Conservation (phyloP, 495 filamentous ascomycete genomes). For the Schizothecium vesticola region DNA sequence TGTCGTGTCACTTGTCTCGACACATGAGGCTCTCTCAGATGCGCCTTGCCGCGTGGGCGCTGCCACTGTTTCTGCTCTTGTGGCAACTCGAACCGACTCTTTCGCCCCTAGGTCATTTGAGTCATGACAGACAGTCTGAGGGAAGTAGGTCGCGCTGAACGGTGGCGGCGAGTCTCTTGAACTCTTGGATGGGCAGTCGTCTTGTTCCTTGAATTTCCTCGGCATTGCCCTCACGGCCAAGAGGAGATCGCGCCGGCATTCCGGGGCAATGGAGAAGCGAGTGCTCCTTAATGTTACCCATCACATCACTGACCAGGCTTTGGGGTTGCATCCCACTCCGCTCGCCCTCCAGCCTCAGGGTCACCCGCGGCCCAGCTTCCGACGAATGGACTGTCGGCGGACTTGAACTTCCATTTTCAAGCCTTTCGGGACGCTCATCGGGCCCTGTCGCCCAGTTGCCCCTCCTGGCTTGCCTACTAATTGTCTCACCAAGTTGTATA, state of each 20-base stretch:
- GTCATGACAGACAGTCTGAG: background rate
- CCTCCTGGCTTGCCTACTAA: background rate
- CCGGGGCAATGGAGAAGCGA: conserved; percentile 5
- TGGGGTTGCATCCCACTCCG: conserved; percentile 2
- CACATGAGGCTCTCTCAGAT: background rate
- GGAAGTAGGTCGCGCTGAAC: too few species aligned
- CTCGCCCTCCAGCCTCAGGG: conserved; percentile 4
- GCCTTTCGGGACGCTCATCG: background rate
- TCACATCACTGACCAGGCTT: background rate
- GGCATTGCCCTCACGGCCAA: background rate
- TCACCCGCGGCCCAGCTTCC: conserved; percentile 16
- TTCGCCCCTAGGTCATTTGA: background rate
- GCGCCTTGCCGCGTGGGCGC: background rate
- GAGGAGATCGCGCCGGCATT: conserved; percentile 16
- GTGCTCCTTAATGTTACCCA: background rate
- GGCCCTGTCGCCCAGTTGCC: background rate
- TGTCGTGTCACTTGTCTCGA: background rate
- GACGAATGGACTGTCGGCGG: conserved; percentile 10
- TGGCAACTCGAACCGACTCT: background rate
- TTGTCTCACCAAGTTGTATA: background rate
- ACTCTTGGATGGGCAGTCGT: background rate
- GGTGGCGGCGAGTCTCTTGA: background rate
- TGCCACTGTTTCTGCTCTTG: background rate
- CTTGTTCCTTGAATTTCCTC: background rate
- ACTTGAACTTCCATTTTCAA: background rate